Evolutionary conservation across 2,329 filamentous ascomycete species (phyloP), one percentile per base, ranked within the genome.

Genomic region (Botrytis paeoniae): DNA sequence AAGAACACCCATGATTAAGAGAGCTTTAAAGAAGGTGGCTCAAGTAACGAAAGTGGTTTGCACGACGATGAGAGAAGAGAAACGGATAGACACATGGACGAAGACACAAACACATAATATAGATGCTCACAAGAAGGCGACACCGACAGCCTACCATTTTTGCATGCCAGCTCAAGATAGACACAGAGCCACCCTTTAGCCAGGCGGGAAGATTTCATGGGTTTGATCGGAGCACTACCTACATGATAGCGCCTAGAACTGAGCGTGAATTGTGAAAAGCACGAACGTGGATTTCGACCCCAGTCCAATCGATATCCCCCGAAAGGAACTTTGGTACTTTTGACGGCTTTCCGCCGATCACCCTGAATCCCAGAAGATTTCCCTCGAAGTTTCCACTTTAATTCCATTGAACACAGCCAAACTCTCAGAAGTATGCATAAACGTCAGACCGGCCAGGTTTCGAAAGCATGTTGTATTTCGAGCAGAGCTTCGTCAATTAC

Each of bases 31-130:
- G 41, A 72, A 72, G 39, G n/a, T 59, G 39, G 32, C 70, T 68
- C 62, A 61, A 60, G 62, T 60, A 72, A 72, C 48, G 70, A 72
- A 60, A 68, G 70, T 60, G 41, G 39, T 57, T 65, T 71, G 60
- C 45, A 71, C 61, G 45, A 68, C 41, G 22, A 68, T 45, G 25
- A 57, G 59, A 32, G 9, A 51, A 71, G 60, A 60, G 22, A 6
- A 37, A 60, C 39, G 43, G 64, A n/a, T 37, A 71, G 48, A 71
- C 43, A 65, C 60, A 66, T 41, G 61, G 65, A 66, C 35, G 61
- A 71, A 71, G 70, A 54, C 37, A 54, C 37, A 68, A 39, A 68
- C 48, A 68, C 62, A 60, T 68, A 68, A 72, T 72, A 72, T 65
- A 72, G 37, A 59, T 66, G 16, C 41, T 22, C 18, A n/a, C 37